Evolutionary conservation across 345 rosid genomes (phyloP), one percentile per base, ranked within the genome.

Genomic region (Salix viminalis): DNA sequence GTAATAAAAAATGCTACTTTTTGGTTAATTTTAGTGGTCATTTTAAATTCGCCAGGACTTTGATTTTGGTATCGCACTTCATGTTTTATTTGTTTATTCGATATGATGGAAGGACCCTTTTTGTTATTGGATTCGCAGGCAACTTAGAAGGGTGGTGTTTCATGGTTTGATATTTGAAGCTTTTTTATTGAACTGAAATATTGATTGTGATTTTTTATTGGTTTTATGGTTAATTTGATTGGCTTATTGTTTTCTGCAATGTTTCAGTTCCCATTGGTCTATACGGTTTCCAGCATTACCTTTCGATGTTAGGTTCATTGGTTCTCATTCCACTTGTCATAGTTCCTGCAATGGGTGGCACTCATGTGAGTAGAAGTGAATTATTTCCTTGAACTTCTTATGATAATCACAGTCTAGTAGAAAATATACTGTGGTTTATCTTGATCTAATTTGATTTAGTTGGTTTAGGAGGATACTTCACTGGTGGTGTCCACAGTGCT

Each of bases 311-410:
- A 85, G 99, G 99, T 30, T 95, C 99, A 11, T 75, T 95, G 85
- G 83, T 95, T 85, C 90, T 95, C 76, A 88, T 91, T 86, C 99
- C 99, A 21, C 91, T 91, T 1, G 94, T 96, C 82, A 87, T 96
- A 50, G 98, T 91, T 87, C 99, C 99, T 69, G 97, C 99, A 62
- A 96, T 96, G 99, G 98, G 99, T 83, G 99, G 98, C 75, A 81
- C 85, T 66, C 88, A 90, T 28, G 99, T 96, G 88, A 90, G 98
- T 87, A 62, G 34, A 77, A 81, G 58, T 72, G 52, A 15, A 18
- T 58, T 50, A 23, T 74, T 50, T 39, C 18, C 11, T 37, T 18
- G 18, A 13, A 30, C 23, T 10, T 12, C 24, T 42, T 54, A 16
- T 46, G 50, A 37, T 37, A 28, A 76, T 73, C 54, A 4, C 58